Percentiles rank a stretch among this genome's conserved stretches.
These are phyloP conservation scores for Myxozyma neotropica DNA, from an alignment of 805 yeast species.

Conservation along the genomic window DNA sequence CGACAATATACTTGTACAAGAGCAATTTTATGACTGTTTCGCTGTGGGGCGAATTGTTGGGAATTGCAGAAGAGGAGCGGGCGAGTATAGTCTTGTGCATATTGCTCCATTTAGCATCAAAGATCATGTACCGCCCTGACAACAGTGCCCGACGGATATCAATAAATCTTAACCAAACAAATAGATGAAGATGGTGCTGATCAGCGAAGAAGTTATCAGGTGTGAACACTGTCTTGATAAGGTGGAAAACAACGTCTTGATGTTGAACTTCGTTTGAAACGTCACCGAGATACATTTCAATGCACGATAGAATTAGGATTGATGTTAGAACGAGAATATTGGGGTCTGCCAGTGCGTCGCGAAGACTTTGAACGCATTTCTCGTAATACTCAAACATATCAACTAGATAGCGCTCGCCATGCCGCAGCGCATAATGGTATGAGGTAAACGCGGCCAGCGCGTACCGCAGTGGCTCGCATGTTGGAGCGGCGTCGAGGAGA, in stretches of 20 bases:
- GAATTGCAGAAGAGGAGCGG: background rate
- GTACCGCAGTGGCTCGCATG: slow-evolving; percentile 23
- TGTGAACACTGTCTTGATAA: slow-evolving; percentile 9
- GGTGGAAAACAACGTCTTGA: slow-evolving; percentile 25
- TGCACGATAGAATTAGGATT: slow-evolving; percentile 21
- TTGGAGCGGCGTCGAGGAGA: background rate
- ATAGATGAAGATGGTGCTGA: slow-evolving; percentile 16
- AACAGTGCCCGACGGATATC: slow-evolving; percentile 23
- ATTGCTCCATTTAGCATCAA: slow-evolving; percentile 12
- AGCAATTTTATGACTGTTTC: background rate
- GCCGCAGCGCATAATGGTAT: slow-evolving; percentile 50
- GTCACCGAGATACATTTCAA: slow-evolving; percentile 31
- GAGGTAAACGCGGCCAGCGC: slow-evolving; percentile 29
- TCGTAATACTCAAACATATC: slow-evolving; percentile 37
- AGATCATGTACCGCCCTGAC: slow-evolving; percentile 18
- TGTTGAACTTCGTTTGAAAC: slow-evolving; percentile 30
- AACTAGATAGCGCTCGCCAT: slow-evolving; percentile 53
- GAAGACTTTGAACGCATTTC: slow-evolving; percentile 13
- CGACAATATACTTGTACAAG: slow-evolving; percentile 9
- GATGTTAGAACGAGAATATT: slow-evolving; percentile 16
- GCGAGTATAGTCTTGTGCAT: slow-evolving; percentile 9
- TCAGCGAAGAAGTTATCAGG: slow-evolving; percentile 18
- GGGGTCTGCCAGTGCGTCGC: slow-evolving; percentile 14
- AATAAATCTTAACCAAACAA: slow-evolving; percentile 26
- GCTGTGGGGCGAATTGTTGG: background rate